Percentiles rank a stretch among this genome's conserved stretches.
Conservation (phyloP, 1,139 yeast species). For the Ashbya aceris region DNA sequence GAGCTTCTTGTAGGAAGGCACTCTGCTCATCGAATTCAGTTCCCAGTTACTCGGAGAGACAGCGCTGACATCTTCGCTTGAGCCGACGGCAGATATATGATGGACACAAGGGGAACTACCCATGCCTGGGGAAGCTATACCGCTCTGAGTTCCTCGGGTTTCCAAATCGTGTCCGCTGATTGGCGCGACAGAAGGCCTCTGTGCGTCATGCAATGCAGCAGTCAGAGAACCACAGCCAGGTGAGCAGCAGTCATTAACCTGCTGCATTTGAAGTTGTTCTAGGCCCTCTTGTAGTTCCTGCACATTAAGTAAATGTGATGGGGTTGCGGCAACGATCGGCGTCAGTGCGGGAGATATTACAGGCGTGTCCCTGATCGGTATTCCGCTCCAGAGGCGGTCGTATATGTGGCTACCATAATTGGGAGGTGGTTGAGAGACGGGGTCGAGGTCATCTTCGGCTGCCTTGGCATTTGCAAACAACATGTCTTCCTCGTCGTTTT, state of each 20-base stretch:
- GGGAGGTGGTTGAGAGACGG: constrained; percentile 64
- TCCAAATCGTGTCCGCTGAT: constrained; percentile 13
- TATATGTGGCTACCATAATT: constrained; percentile 76
- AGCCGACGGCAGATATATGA: constrained; percentile 52
- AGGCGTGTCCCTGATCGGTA: constrained; percentile 29
- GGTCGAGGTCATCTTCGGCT: constrained; percentile 18
- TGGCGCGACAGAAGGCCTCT: constrained; percentile 13
- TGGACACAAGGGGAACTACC: constrained; percentile 42
- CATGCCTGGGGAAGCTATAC: constrained; percentile 29
- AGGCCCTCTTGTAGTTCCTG: constrained; percentile 42
- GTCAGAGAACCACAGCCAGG: constrained; percentile 6
- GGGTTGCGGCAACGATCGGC: constrained; percentile 21
- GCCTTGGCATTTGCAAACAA: constrained; percentile 29
- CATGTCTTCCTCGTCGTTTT: constrained; percentile 26
- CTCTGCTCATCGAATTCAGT: constrained; percentile 45
- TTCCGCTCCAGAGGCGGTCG: constrained; percentile 66
- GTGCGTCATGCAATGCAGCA: constrained; percentile 2
- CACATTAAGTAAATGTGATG: constrained; percentile 25
- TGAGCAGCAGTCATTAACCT: constrained; percentile 18
- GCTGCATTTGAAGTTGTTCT: constrained; percentile 43
- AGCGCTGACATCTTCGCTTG: constrained; percentile 26
- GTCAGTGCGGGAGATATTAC: constrained; percentile 24
- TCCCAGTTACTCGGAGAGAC: constrained; percentile 33
- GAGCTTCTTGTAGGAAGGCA: constrained; percentile 81
- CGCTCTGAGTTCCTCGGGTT: constrained; percentile 18